phyloP scores from a whole-genome alignment of 495 filamentous ascomycete genomes.

The Penicillium salamii region DNA sequence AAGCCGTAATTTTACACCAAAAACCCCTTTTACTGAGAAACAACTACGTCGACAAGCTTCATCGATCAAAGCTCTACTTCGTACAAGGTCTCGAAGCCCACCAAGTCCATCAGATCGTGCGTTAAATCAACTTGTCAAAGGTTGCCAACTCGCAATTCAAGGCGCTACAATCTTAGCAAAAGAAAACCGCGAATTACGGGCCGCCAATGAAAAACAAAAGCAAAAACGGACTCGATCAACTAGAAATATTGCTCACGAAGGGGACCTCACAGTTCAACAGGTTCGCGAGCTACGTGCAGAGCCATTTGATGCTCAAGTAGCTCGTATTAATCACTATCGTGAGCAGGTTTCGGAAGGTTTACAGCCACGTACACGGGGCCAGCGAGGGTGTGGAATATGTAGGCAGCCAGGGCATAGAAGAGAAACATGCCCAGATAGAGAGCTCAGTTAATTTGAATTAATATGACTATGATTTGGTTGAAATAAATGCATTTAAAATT shows the following conservation, averaged over 20 bases:
- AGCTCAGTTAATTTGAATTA: too few relatives aligned
- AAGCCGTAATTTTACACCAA: background rate
- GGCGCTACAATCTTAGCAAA: background rate
- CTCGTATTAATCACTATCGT: too few relatives aligned
- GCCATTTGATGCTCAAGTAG: too few relatives aligned
- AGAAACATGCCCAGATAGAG: slow-evolving; percentile 6
- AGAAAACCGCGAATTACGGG: background rate
- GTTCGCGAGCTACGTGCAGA: background rate
- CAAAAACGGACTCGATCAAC: background rate
- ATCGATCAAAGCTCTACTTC: background rate
- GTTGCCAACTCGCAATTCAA: background rate
- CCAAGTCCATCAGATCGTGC: background rate
- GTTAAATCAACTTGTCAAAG: background rate
- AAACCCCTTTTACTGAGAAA: background rate
- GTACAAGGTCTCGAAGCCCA: background rate
- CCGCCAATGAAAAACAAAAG: background rate
- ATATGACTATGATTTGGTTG: too few relatives aligned
- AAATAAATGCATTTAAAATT: background rate
- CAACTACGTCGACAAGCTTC: background rate
- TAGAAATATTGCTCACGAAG: background rate
- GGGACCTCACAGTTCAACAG: background rate
- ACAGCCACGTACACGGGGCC: background rate
- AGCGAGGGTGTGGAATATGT: slow-evolving; percentile 4
- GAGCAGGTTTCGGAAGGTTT: too few relatives aligned
- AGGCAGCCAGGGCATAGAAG: slow-evolving; percentile 3